A percentile compares a stretch with the other conserved stretches of the same genome.
Evolutionary conservation across 257 asterid genomes (phyloP).

Genomic region (Ilex asprella): DNA sequence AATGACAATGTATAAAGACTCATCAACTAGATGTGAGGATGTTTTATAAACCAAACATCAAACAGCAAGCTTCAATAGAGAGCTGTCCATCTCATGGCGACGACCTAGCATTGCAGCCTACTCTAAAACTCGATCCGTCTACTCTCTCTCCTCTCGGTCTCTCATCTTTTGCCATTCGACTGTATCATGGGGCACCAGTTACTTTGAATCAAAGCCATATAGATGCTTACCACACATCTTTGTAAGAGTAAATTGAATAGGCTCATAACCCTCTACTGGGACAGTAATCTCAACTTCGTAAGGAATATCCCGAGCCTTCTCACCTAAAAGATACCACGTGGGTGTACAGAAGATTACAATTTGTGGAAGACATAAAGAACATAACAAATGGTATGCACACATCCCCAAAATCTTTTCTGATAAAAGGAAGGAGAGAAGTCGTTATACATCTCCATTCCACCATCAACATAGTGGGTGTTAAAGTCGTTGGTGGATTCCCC

Average conservation of each 20-base stretch:
- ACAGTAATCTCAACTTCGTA: constrained; percentile 81
- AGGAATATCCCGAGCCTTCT: constrained; percentile 51
- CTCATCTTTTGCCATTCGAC: too few species aligned
- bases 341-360: constrained; percentile 15
- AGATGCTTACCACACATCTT: constrained; percentile 69
- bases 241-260: constrained; percentile 65
- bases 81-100: too few species aligned
- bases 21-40: neutral
- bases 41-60: neutral
- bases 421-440: neutral
- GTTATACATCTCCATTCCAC: constrained; percentile 76
- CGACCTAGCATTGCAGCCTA: too few species aligned
- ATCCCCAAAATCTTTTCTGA: neutral
- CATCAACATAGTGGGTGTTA: constrained; percentile 63
- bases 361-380: neutral
- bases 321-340: constrained; percentile 44
- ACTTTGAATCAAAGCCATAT: constrained; percentile 13
- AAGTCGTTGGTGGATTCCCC: constrained; percentile 77
- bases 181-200: neutral
- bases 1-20: neutral
- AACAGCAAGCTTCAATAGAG: too few species aligned
- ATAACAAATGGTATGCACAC: constrained; percentile 4
- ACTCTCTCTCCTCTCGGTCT: too few species aligned
- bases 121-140: too few species aligned
- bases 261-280: constrained; percentile 68